A percentile compares a stretch with the other conserved stretches of the same genome.
phyloP scores from a whole-genome alignment of 805 yeast genomes.

The Yarrowia yakushimensis region DNA sequence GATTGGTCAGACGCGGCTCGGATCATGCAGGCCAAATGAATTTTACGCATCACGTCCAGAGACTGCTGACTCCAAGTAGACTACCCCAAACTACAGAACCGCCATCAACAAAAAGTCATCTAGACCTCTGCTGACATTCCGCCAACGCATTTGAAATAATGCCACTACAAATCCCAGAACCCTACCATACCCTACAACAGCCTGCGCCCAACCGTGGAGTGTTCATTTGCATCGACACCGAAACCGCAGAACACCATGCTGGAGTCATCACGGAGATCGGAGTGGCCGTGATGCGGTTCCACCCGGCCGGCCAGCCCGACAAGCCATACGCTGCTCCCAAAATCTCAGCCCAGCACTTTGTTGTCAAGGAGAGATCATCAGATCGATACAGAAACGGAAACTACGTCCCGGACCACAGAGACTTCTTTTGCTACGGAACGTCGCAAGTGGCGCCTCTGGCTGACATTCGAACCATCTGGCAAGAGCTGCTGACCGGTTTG shows the following conservation, averaged over 20 bases:
- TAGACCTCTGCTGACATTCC: neutral
- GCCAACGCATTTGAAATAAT: neutral
- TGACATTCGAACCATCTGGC: slow-evolving; percentile 36
- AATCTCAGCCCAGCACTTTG: slow-evolving; percentile 22
- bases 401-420: slow-evolving; percentile 54
- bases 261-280: slow-evolving; percentile 27
- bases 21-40: neutral
- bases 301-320: slow-evolving; percentile 10
- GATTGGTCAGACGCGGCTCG: neutral
- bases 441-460: slow-evolving; percentile 43
- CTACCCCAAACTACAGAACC: neutral
- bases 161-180: neutral
- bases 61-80: neutral
- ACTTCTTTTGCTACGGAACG: slow-evolving; percentile 50
- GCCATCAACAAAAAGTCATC: neutral
- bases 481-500: neutral
- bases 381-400: slow-evolving; percentile 44
- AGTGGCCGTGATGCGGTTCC: slow-evolving; percentile 31
- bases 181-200: neutral
- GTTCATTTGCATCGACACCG: slow-evolving; percentile 25
- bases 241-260: slow-evolving; percentile 17
- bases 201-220: slow-evolving; percentile 13
- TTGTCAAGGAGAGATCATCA: slow-evolving; percentile 13
- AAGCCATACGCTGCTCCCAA: slow-evolving; percentile 2
- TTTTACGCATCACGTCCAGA: neutral